Conservation (phyloP, 2,329 filamentous ascomycete genomes). For the Alternaria rosae region DNA sequence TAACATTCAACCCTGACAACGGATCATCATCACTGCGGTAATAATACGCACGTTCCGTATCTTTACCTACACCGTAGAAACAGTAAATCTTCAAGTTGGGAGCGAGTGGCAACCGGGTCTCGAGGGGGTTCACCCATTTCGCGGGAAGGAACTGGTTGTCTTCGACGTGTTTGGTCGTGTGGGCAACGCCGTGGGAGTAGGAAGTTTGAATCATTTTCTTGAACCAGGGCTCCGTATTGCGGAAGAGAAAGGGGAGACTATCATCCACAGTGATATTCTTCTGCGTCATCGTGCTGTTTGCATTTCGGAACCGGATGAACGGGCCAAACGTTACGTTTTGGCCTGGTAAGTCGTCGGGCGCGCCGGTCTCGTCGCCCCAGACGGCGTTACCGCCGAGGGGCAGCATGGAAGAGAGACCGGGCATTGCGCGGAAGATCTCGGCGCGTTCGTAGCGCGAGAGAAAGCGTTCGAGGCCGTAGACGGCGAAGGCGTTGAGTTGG, state of each 20-base stretch:
- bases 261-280: slow-evolving; percentile 82
- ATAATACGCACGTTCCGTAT: slow-evolving; percentile 90
- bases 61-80: slow-evolving; percentile 95
- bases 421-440: slow-evolving; percentile 96
- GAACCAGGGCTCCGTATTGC: slow-evolving; percentile 87
- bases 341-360: slow-evolving; percentile 82
- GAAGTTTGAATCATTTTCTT: slow-evolving; percentile 71
- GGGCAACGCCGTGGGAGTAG: slow-evolving; percentile 90
- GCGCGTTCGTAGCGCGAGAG: slow-evolving; percentile 87
- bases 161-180: slow-evolving; percentile 80
- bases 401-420: slow-evolving; percentile 94
- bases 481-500: slow-evolving; percentile 93
- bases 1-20: slow-evolving; percentile 70
- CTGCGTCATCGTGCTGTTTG: slow-evolving; percentile 57
- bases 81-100: slow-evolving; percentile 94
- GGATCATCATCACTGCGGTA: slow-evolving; percentile 77
- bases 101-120: slow-evolving; percentile 84
- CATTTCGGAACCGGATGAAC: slow-evolving; percentile 81
- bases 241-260: slow-evolving; percentile 79
- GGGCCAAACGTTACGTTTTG: slow-evolving; percentile 79
- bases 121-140: slow-evolving; percentile 96
- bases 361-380: slow-evolving; percentile 90
- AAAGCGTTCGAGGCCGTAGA: slow-evolving; percentile 97
- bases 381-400: slow-evolving; percentile 91
- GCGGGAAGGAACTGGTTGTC: slow-evolving; percentile 59